phyloP scores from a whole-genome alignment of 306 rosid species.

The Pyrus pyrifolia region DNA sequence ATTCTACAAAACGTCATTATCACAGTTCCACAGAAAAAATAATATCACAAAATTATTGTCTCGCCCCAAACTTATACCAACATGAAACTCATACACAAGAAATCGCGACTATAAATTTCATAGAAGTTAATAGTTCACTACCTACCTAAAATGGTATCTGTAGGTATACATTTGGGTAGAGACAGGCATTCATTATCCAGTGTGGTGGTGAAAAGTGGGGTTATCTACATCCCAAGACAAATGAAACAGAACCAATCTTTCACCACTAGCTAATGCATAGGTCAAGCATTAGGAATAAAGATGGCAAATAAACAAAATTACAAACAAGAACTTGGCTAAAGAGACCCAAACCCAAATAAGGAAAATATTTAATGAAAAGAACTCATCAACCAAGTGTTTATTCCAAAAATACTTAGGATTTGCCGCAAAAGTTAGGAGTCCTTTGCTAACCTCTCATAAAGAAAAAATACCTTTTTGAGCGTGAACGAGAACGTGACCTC shows the following conservation, averaged over 20 bases:
- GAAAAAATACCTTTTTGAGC: conserved; percentile 73
- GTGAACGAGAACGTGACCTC: conserved; percentile 84
- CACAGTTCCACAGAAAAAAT: neutral
- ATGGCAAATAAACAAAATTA: neutral
- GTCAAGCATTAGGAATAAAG: neutral
- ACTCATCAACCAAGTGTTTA: neutral
- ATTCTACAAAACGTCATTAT: neutral
- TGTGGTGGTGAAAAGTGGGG: neutral
- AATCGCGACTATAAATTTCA: neutral
- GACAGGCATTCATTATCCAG: neutral
- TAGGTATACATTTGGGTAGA: neutral
- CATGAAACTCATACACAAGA: neutral
- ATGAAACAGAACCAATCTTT: neutral
- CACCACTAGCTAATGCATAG: neutral
- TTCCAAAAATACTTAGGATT: neutral
- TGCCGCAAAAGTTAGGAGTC: no score
- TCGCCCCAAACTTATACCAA: neutral
- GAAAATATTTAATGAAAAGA: neutral
- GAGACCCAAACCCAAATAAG: neutral
- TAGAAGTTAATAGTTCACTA: neutral
- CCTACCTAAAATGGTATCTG: neutral
- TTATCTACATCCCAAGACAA: neutral
- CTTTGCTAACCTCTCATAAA: neutral
- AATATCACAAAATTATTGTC: neutral
- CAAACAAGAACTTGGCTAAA: neutral